Conservation (phyloP, 2,329 filamentous ascomycete species). For the Hymenoscyphus repandus region DNA sequence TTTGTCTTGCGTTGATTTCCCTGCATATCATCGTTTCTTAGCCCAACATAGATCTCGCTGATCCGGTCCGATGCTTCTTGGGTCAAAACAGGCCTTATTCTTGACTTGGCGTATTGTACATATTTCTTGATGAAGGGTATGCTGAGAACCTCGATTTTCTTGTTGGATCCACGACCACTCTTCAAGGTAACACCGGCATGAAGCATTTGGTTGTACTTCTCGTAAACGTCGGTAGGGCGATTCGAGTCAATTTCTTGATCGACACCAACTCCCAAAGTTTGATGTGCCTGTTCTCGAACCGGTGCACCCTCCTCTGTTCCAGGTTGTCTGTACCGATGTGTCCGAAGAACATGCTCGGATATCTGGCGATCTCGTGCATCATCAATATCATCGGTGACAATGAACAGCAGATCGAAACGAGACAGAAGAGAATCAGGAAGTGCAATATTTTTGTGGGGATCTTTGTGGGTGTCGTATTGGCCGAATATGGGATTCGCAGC, state of each 20-base stretch:
- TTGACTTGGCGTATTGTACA: conserved; percentile 93
- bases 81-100: conserved; percentile 84
- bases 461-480: conserved; percentile 97
- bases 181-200: conserved; percentile 83
- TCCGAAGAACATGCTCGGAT: conserved; percentile 93
- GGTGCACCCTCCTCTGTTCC: conserved; percentile 92
- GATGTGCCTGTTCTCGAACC: conserved; percentile 79
- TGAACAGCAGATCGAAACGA: conserved; percentile 96
- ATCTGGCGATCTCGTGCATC: conserved; percentile 85
- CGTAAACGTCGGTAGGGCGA: conserved; percentile 79
- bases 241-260: conserved; percentile 71
- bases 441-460: conserved; percentile 97
- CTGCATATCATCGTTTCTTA: conserved; percentile 93
- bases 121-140: conserved; percentile 99
- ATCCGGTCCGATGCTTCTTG: conserved; percentile 91
- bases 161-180: conserved; percentile 65
- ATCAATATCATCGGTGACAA: conserved; percentile 97
- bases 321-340: conserved; percentile 91
- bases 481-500: conserved; percentile 97
- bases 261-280: conserved; percentile 81
- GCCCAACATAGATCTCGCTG: conserved; percentile 80
- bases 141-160: conserved; percentile 81
- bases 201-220: conserved; percentile 95
- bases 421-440: conserved; percentile 93
- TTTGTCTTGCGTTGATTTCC: conserved; percentile 90